A percentile compares a stretch with the other conserved stretches of the same genome.
phyloP scores from a whole-genome alignment of 768 basidiomycete species.

The Cystoderma amianthinum region DNA sequence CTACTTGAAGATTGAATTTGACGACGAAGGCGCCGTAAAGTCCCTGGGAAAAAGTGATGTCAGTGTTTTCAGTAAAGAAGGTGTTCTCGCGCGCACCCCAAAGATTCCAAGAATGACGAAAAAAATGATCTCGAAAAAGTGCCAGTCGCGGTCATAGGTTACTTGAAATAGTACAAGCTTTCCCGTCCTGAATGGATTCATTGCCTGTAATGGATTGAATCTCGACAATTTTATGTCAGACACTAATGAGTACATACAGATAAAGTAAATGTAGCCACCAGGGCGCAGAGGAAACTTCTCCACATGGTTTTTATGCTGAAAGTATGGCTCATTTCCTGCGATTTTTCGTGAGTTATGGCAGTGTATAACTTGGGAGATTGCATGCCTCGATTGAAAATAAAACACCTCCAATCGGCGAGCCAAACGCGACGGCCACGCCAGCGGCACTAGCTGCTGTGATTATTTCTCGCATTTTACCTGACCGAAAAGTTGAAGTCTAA shows the following conservation, averaged over 20 bases:
- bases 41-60: slow-evolving; percentile 44
- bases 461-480: slow-evolving; percentile 83
- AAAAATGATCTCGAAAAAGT: slow-evolving; percentile 97
- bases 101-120: slow-evolving; percentile 95
- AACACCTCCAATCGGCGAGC: slow-evolving; percentile 96
- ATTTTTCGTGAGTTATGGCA: neutral
- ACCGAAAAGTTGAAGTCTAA: slow-evolving; percentile 7
- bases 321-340: slow-evolving; percentile 94
- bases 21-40: slow-evolving; percentile 96
- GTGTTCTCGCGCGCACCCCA: slow-evolving; percentile 52
- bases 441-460: slow-evolving; percentile 94
- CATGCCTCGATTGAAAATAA: slow-evolving; percentile 92
- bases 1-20: slow-evolving; percentile 94
- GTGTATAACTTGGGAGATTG: slow-evolving; percentile 1
- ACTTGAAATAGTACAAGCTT: slow-evolving; percentile 98
- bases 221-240: neutral
- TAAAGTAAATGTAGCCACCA: slow-evolving; percentile 93
- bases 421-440: slow-evolving; percentile 97
- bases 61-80: neutral
- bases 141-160: slow-evolving; percentile 96
- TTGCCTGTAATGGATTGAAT: slow-evolving; percentile 47
- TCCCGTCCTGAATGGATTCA: slow-evolving; percentile 98
- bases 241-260: slow-evolving; percentile 54
- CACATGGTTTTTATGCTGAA: slow-evolving; percentile 99
- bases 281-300: slow-evolving; percentile 94